phyloP scores from a whole-genome alignment of 202 grass and related monocot species.

The Elaeis oleifera region DNA sequence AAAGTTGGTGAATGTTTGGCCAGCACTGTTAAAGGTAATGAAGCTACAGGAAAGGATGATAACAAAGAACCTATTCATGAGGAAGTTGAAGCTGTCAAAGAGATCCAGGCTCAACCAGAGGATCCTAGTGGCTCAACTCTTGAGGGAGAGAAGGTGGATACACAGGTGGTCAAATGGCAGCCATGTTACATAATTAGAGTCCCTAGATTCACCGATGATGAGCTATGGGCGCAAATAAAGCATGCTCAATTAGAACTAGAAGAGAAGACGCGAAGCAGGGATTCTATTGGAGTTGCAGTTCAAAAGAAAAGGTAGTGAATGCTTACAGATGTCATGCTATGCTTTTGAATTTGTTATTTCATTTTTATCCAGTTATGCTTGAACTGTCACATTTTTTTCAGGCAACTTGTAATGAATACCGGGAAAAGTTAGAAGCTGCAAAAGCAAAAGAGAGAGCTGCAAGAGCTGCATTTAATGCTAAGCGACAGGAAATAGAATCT shows the following conservation, averaged over 20 bases:
- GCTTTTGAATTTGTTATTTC: slow-evolving; percentile 8
- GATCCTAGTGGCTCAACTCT: slow-evolving; percentile 12
- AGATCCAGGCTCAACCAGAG: not conserved
- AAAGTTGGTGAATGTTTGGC: not conserved
- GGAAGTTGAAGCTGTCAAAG: slow-evolving; percentile 13
- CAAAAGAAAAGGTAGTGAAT: slow-evolving; percentile 61
- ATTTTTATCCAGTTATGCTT: slow-evolving; percentile 1
- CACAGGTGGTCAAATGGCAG: slow-evolving; percentile 25
- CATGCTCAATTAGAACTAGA: slow-evolving; percentile 50
- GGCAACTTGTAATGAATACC: slow-evolving; percentile 20
- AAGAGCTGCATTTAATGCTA: slow-evolving; percentile 49
- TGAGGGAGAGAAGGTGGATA: slow-evolving; percentile 22
- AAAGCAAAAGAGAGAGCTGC: slow-evolving; percentile 52
- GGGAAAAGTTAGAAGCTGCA: slow-evolving; percentile 42
- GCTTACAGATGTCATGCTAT: not conserved
- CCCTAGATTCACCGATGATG: slow-evolving; percentile 55
- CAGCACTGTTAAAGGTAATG: slow-evolving; percentile 16
- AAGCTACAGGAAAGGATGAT: slow-evolving; percentile 16
- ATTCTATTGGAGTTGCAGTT: slow-evolving; percentile 50
- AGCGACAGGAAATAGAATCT: slow-evolving; percentile 55
- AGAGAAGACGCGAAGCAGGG: slow-evolving; percentile 57
- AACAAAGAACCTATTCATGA: slow-evolving; percentile 12
- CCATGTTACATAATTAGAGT: slow-evolving; percentile 42
- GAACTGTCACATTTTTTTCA: slow-evolving; percentile 9
- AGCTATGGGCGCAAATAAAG: slow-evolving; percentile 56